A percentile compares a stretch with the other conserved stretches of the same genome.
These are phyloP conservation scores for Hibiscus syriacus DNA, from an alignment of 345 rosid genomes.

Conservation along the genomic window DNA sequence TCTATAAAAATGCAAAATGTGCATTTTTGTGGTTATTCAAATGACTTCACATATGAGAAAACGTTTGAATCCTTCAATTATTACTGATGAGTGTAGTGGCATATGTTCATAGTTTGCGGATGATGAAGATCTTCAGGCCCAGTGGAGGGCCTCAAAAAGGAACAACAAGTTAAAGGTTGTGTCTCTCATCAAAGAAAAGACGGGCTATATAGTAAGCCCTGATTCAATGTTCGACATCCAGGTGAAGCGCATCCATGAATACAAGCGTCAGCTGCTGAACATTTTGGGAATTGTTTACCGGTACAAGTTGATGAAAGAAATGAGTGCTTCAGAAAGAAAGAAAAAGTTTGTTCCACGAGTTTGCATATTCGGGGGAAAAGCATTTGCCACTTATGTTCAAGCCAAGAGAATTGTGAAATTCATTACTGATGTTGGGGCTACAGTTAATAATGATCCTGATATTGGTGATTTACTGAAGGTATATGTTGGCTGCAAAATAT, in stretches of 20 bases:
- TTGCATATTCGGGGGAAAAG: conserved; percentile 79
- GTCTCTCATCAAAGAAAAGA: conserved; percentile 52
- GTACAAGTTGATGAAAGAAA: conserved; percentile 75
- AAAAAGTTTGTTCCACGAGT: conserved; percentile 54
- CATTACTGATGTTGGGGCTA: conserved; percentile 62
- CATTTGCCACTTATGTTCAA: conserved; percentile 71
- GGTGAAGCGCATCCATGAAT: conserved; percentile 78
- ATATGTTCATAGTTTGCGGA: conserved; percentile 52
- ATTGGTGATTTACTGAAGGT: conserved; percentile 78
- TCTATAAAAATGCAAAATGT: not conserved
- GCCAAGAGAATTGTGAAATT: conserved; percentile 79
- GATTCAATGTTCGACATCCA: conserved; percentile 89
- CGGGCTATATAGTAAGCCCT: conserved; percentile 63
- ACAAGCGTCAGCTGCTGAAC: conserved; percentile 66
- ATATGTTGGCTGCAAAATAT: conserved; percentile 5
- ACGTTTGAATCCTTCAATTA: not conserved
- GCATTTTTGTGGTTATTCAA: conserved; percentile 1
- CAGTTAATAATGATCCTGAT: conserved; percentile 58
- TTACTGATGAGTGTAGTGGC: conserved; percentile 3
- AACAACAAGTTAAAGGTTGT: conserved; percentile 66
- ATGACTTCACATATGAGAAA: not conserved
- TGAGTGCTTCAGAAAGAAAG: conserved; percentile 47
- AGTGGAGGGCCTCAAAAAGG: conserved; percentile 65
- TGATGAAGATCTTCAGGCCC: conserved; percentile 55
- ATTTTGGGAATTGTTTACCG: conserved; percentile 67